Evolutionary conservation across 1,139 yeast genomes (phyloP), one percentile per base, ranked within the genome.

Genomic region (Nakaseomyces uthaithaninus): DNA sequence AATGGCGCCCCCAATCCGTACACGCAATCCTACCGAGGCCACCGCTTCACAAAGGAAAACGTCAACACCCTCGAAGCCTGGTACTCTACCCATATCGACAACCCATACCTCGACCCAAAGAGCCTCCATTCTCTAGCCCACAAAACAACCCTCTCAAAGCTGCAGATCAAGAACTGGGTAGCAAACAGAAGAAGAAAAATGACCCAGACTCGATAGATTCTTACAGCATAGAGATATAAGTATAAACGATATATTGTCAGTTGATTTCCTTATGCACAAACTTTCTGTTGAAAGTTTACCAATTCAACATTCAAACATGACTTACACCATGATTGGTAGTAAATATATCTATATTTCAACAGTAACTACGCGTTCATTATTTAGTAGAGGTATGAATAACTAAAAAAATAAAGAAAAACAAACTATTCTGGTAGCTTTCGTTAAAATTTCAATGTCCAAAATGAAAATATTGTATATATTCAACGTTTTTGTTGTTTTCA

Each of bases 131-230:
- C 10, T 7, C 38, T 53, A 15, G 37, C 37, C 26, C 33, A 28
- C 5, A 41, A 43, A 16, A 53, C 57, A 22, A 25, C 33, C 12
- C 42, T 53, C n/a, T 45, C 52, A 12, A 42, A 41, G 23, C 37
- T 42, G 22, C 56, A 53, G 35, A 42, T 52, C 26, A 53, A 51
- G 42, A 53, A 53, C 39, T 51, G 58, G 58, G 45, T 51, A 17
- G 45, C 55, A 16, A 53, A 53, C 36, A 48, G 53, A 45, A 46
- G 58, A 36, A 27, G 30, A 27, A 27, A 27, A 11, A 11, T n/a
- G 6, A 8, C 27, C 27, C 9, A 25, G 10, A 22, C 10, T 7
- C 10, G 10, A 22, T 22, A 22, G 10, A 7, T 22, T 22, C 10
- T 22, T 7, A 22, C 7, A 22, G 10, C 24, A 22, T 22, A 22